These are phyloP conservation scores for Stephanodiscus triporus DNA, from an alignment of 108 stramenopile genomes.

Conservation along the genomic window DNA sequence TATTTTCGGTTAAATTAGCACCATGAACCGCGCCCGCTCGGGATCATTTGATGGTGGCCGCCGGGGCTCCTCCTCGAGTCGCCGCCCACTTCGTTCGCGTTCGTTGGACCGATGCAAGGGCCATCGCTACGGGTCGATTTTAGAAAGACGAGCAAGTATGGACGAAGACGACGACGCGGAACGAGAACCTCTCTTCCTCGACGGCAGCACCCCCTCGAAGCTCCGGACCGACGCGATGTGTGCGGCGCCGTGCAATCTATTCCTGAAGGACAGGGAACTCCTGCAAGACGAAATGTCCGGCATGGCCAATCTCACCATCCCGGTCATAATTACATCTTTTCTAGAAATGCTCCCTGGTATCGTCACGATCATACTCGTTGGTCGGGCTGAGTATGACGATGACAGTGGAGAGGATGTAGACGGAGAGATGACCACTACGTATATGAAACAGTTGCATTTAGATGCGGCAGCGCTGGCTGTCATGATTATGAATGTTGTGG, in stretches of 20 bases:
- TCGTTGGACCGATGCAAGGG: too few species aligned
- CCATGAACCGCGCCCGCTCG: too few species aligned
- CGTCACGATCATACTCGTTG: slow-evolving; percentile 43
- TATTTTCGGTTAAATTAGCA: too few species aligned
- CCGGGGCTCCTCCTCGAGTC: too few species aligned
- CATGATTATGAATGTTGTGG: slow-evolving; percentile 44
- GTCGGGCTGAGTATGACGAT: slow-evolving; percentile 3
- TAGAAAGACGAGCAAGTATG: background rate
- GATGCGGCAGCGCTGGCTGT: slow-evolving; percentile 55
- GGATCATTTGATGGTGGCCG: too few species aligned
- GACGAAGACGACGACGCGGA: background rate
- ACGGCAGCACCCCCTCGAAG: background rate
- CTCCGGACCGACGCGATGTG: too few species aligned
- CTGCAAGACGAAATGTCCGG: slow-evolving; percentile 34
- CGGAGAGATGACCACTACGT: background rate
- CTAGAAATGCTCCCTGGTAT: slow-evolving; percentile 51
- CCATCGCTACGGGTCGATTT: slow-evolving; percentile 6
- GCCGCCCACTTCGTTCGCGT: too few species aligned
- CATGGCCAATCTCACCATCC: slow-evolving; percentile 38
- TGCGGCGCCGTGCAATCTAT: too few species aligned
- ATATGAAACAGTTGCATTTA: slow-evolving; percentile 38
- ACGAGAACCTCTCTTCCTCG: background rate
- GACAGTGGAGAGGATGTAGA: background rate
- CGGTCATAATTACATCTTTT: slow-evolving; percentile 34
- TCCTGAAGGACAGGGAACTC: slow-evolving; percentile 14